Evolutionary conservation across 108 stramenopile species (phyloP).

Genomic region (Nannochloropsis salina): DNA sequence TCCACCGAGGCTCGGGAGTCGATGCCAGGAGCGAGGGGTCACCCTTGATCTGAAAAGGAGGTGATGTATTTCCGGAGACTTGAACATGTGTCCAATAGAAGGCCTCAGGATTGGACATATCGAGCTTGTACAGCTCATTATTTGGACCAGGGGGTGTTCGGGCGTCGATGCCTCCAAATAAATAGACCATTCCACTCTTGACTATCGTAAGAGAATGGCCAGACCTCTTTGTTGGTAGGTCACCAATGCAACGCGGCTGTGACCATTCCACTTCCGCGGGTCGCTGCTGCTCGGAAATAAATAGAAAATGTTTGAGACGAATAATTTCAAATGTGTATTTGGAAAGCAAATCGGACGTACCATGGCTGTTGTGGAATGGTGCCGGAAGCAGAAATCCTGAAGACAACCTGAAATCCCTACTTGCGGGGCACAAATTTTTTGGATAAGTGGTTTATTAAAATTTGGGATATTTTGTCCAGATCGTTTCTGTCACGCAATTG

Average conservation of each 20-base stretch:
- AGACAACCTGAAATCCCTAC: no score
- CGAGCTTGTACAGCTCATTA: slow-evolving; percentile 65
- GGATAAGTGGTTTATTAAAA: no score
- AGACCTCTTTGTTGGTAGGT: slow-evolving; percentile 63
- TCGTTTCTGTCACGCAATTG: no score
- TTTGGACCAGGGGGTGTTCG: slow-evolving; percentile 60
- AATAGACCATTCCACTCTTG: slow-evolving; percentile 53
- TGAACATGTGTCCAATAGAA: slow-evolving; percentile 56
- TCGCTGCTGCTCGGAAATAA: slow-evolving; percentile 3
- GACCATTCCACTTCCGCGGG: slow-evolving; percentile 27
- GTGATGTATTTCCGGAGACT: not conserved
- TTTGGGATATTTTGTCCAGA: no score
- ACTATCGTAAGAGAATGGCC: slow-evolving; percentile 66
- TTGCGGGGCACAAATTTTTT: no score
- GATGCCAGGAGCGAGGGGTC: not conserved
- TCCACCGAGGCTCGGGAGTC: slow-evolving; percentile 60
- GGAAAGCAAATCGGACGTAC: no score
- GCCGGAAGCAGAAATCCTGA: no score
- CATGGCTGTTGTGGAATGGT: no score
- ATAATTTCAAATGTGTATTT: not conserved
- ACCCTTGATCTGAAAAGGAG: slow-evolving; percentile 31
- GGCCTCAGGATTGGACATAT: slow-evolving; percentile 54
- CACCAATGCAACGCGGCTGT: slow-evolving; percentile 8
- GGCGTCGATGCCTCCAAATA: slow-evolving; percentile 64
- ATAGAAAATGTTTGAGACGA: not conserved